Evolutionary conservation across 2,329 filamentous ascomycete genomes (phyloP).

Genomic region (Ophiostoma montium): DNA sequence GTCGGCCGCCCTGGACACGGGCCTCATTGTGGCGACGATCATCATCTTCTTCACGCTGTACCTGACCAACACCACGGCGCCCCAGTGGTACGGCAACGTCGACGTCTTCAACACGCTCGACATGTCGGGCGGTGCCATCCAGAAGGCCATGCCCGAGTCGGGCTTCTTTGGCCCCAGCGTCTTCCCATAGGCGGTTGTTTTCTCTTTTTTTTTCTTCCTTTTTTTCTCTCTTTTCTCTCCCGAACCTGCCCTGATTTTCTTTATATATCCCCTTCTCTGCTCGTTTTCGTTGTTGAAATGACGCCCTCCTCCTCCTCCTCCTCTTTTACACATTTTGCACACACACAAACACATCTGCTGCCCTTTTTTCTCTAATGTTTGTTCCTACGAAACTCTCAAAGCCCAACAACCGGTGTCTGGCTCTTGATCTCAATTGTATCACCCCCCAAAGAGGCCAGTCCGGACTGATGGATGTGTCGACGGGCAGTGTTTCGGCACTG

Average conservation of each 20-base stretch:
- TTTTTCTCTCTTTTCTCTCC: background rate
- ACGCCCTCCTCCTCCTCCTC: background rate
- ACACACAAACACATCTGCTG: background rate
- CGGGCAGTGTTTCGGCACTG: background rate
- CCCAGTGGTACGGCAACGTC: constrained; percentile 50
- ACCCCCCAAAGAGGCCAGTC: background rate
- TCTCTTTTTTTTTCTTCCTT: background rate
- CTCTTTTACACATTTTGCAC: no score
- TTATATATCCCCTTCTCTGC: background rate
- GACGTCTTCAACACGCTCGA: constrained; percentile 14
- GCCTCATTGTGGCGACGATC: constrained; percentile 50
- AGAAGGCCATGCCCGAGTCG: constrained; percentile 3
- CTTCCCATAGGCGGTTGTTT: constrained; percentile 6
- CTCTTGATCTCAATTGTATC: background rate
- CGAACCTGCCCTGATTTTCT: no score
- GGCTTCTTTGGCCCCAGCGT: constrained; percentile 10
- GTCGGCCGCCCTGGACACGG: constrained; percentile 56
- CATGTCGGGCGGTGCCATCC: constrained; percentile 3
- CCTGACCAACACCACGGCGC: constrained; percentile 39
- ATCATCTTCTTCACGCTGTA: constrained; percentile 57
- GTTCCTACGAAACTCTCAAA: constrained; percentile 12
- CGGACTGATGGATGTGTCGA: background rate
- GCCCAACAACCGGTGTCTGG: constrained; percentile 1
- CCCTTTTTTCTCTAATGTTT: background rate
- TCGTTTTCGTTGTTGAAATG: background rate